These are phyloP conservation scores for Parachlorella kessleri DNA, from an alignment of 139 green algal genomes.

Conservation along the genomic window DNA sequence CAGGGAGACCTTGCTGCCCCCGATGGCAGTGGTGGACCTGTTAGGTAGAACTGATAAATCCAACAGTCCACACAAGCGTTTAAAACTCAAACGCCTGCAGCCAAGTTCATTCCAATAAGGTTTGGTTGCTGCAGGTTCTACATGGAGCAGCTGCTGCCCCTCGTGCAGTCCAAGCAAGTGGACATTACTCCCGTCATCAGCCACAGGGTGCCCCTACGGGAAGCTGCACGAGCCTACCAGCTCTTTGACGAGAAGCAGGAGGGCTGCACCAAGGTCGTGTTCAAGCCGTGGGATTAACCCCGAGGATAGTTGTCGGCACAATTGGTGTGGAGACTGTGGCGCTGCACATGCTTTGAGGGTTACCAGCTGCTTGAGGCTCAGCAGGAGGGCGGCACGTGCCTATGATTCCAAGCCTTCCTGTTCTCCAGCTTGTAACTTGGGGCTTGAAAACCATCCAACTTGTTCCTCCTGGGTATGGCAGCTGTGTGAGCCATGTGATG, in stretches of 20 bases:
- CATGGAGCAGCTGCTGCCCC: slow-evolving; percentile 17
- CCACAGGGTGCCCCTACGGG: slow-evolving; percentile 18
- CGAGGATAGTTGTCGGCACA: too few relatives aligned
- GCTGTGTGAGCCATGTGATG: too few relatives aligned
- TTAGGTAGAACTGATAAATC: neutral
- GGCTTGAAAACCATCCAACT: too few relatives aligned
- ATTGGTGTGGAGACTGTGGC: too few relatives aligned
- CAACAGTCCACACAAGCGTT: neutral
- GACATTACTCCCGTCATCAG: slow-evolving; percentile 9
- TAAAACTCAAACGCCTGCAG: neutral
- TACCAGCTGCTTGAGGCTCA: too few relatives aligned
- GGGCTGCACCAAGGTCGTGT: slow-evolving; percentile 24
- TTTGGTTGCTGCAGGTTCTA: slow-evolving; percentile 15
- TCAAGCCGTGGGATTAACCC: slow-evolving; percentile 15
- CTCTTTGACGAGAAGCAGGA: slow-evolving; percentile 5
- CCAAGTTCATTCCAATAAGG: neutral
- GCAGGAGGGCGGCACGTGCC: too few relatives aligned
- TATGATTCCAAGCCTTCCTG: too few relatives aligned
- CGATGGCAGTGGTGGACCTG: neutral
- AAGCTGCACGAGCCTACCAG: slow-evolving; percentile 2
- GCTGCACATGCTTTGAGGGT: too few relatives aligned
- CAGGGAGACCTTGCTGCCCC: neutral
- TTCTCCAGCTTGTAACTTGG: too few relatives aligned
- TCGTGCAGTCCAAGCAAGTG: neutral
- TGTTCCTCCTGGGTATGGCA: too few relatives aligned